A percentile compares a stretch with the other conserved stretches of the same genome.
phyloP scores from a whole-genome alignment of 495 filamentous ascomycete genomes.

The Penicillium nucicola region DNA sequence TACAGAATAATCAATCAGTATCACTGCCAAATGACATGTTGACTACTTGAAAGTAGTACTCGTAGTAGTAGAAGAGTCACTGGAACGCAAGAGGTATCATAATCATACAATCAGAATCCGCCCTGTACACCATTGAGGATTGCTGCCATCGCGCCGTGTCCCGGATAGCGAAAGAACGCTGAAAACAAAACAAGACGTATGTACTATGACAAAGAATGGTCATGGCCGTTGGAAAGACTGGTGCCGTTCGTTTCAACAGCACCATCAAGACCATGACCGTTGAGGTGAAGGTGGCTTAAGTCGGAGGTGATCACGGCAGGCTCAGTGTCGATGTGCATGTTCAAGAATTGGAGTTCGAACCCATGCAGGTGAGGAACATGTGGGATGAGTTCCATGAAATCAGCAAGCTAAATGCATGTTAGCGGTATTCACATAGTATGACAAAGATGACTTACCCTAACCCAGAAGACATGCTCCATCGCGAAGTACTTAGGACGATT shows the following conservation, averaged over 20 bases:
- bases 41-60: conserved; percentile 19
- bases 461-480: conserved; percentile 69
- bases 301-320: conserved; percentile 13
- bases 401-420: conserved; percentile 54
- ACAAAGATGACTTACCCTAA: conserved; percentile 53
- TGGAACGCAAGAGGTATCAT: conserved; percentile 47
- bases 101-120: conserved; percentile 47
- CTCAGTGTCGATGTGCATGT: conserved; percentile 48
- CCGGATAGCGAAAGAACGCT: conserved; percentile 23
- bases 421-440: neutral
- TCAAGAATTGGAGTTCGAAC: conserved; percentile 50
- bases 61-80: conserved; percentile 30
- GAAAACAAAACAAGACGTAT: conserved; percentile 41
- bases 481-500: conserved; percentile 51
- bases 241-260: conserved; percentile 25
- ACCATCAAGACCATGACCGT: conserved; percentile 29
- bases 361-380: conserved; percentile 66
- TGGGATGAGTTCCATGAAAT: conserved; percentile 70
- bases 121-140: conserved; percentile 31
- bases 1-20: no score
- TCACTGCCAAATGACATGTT: no score
- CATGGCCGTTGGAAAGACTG: conserved; percentile 35
- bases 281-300: conserved; percentile 19
- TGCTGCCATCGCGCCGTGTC: conserved; percentile 21
- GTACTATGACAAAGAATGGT: conserved; percentile 42